Conservation (phyloP, 495 filamentous ascomycete species). For the Cercophora sp. region DNA sequence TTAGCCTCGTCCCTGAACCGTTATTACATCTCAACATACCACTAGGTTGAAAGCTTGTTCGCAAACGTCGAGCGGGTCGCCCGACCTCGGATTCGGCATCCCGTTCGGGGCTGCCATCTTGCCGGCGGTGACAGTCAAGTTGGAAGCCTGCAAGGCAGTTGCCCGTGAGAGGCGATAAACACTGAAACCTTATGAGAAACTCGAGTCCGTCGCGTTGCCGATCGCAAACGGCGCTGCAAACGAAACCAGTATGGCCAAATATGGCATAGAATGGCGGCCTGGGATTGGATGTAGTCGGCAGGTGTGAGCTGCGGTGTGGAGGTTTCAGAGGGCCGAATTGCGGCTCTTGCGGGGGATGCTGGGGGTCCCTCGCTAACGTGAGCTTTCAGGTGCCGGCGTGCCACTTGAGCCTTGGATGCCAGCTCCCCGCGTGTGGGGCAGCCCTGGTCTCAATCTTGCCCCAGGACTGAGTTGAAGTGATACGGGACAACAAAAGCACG, state of each 20-base stretch:
- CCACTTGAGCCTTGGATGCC: no score
- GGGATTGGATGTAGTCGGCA: no score
- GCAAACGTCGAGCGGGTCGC: constrained; percentile 27
- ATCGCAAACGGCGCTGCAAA: not conserved
- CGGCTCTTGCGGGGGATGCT: not conserved
- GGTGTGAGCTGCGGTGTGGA: no score
- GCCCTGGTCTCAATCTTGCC: no score
- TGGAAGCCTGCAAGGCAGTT: not conserved
- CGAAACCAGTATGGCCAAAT: not conserved
- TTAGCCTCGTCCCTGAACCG: not conserved
- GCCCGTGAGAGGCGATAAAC: not conserved
- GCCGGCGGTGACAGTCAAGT: not conserved
- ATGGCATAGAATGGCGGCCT: not conserved
- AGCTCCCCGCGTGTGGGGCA: no score
- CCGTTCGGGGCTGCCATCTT: constrained; percentile 36
- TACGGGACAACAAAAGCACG: not conserved
- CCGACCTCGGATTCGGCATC: constrained; percentile 13
- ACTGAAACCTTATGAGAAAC: not conserved
- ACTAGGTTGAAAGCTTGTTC: not conserved
- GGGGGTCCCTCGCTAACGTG: not conserved
- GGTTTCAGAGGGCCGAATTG: no score
- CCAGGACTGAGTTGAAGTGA: not conserved
- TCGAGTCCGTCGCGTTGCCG: not conserved
- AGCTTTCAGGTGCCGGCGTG: no score
- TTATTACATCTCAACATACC: not conserved